Conservation (phyloP, 2,329 filamentous ascomycete genomes). For the Paracoccidioides lutzii region DNA sequence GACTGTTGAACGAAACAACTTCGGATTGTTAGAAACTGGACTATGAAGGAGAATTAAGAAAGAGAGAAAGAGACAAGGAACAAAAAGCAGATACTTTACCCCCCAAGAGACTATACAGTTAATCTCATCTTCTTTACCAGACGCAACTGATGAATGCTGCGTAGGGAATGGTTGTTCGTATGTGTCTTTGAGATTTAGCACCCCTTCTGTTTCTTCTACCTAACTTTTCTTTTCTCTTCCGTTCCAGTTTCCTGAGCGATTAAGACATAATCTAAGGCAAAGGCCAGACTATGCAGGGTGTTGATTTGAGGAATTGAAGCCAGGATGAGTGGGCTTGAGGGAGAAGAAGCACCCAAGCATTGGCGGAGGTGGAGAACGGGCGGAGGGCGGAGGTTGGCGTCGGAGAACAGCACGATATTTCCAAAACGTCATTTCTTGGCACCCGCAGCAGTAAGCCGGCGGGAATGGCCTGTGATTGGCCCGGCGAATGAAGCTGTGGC, state of each 20-base stretch:
- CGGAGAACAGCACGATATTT: neutral
- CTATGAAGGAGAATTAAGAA: neutral
- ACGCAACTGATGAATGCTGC: too few relatives aligned
- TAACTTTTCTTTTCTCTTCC: too few relatives aligned
- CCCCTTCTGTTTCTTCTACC: too few relatives aligned
- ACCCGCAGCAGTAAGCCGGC: neutral
- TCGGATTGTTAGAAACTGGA: neutral
- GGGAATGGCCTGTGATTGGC: neutral
- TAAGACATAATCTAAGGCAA: neutral
- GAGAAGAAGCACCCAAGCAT: neutral
- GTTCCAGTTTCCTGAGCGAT: too few relatives aligned
- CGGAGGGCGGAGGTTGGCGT: neutral
- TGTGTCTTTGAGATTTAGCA: too few relatives aligned
- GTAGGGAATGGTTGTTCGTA: too few relatives aligned
- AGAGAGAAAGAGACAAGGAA: neutral
- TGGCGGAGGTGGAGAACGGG: neutral
- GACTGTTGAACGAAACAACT: neutral
- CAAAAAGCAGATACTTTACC: neutral
- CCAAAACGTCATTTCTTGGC: slow-evolving; percentile 1
- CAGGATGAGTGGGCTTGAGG: neutral
- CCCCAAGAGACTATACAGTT: neutral
- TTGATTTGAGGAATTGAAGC: neutral
- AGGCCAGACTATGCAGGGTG: neutral
- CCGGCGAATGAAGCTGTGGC: neutral
- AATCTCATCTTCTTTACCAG: too few relatives aligned